phyloP scores from a whole-genome alignment of 257 asterid species.

The Ehretia macrophylla region DNA sequence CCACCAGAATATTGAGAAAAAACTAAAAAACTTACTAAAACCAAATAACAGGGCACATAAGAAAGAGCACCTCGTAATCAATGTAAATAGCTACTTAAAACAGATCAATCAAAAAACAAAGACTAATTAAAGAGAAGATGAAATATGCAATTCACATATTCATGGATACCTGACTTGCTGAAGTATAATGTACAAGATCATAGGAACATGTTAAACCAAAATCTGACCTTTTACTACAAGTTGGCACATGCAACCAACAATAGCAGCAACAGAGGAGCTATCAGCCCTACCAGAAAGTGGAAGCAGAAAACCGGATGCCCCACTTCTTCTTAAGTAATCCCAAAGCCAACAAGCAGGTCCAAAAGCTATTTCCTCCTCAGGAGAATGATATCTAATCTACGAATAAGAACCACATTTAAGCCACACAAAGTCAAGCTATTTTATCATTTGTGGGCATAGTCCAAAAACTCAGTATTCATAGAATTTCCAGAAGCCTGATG shows the following conservation, averaged over 20 bases:
- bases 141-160: too few relatives aligned
- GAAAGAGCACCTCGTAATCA: too few relatives aligned
- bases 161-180: too few relatives aligned
- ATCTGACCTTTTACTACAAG: slow-evolving; percentile 75
- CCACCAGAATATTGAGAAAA: too few relatives aligned
- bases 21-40: too few relatives aligned
- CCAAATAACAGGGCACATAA: too few relatives aligned
- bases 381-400: slow-evolving; percentile 82
- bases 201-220: not conserved
- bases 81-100: too few relatives aligned
- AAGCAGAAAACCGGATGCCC: slow-evolving; percentile 93
- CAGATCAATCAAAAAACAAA: too few relatives aligned
- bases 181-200: not conserved
- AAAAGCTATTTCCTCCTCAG: slow-evolving; percentile 93
- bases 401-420: slow-evolving; percentile 2
- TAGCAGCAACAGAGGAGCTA: slow-evolving; percentile 96
- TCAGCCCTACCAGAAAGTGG: slow-evolving; percentile 97
- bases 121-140: too few relatives aligned
- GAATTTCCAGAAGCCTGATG: not conserved
- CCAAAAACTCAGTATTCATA: not conserved
- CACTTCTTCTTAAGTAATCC: slow-evolving; percentile 94
- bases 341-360: slow-evolving; percentile 99
- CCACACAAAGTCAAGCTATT: too few relatives aligned
- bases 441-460: too few relatives aligned
- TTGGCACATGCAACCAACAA: slow-evolving; percentile 98